Evolutionary conservation across 2,329 filamentous ascomycete genomes (phyloP), one percentile per base, ranked within the genome.

Genomic region (Cadophora sp.): DNA sequence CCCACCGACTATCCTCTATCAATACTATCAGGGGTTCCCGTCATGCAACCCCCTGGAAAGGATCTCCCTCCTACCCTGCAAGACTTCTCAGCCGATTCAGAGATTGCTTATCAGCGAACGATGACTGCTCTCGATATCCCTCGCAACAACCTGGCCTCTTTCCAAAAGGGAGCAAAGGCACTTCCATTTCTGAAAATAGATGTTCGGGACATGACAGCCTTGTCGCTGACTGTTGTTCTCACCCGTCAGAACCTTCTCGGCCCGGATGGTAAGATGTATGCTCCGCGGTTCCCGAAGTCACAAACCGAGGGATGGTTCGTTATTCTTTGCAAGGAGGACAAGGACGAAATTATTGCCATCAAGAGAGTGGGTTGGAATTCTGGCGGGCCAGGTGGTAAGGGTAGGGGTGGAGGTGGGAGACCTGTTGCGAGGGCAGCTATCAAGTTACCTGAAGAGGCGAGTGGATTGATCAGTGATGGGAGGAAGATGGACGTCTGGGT

Each of bases 261-360:
- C 14, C 86, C 91, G 75, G 91, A 94, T 1, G 89, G 87, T 59
- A 87, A 91, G 68, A 91, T 97, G 76, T 97, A 90, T 74, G 93
- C 96, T 0, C 95, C 96, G 2, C 86, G 87, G 24, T 98, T 97
- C 80, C 95, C 95, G 0, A 99, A 99, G 80, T 89, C 94, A 18
- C 96, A 99, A 79, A 96, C 89, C 0, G 96, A 99, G 76, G 94
- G 94, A 0, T 98, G 90, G 86, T 98, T 99, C 78, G 87, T 96
- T 16, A 77, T 98, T 24, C 85, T 97, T 0, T 90, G 89, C 7
- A 88, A 91, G 73, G 75, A 86, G 2, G 82, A 81, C 0, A 85
- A 81, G 7, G 93, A 95, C 67, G 93, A 97, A 72, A 84, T 98
- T 47, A 79, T 97, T 4, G 95, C 91, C 2, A 83, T 99, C 70